A percentile compares a stretch with the other conserved stretches of the same genome.
phyloP scores from a whole-genome alignment of 768 basidiomycete species.

The Hortiboletus campestris region DNA sequence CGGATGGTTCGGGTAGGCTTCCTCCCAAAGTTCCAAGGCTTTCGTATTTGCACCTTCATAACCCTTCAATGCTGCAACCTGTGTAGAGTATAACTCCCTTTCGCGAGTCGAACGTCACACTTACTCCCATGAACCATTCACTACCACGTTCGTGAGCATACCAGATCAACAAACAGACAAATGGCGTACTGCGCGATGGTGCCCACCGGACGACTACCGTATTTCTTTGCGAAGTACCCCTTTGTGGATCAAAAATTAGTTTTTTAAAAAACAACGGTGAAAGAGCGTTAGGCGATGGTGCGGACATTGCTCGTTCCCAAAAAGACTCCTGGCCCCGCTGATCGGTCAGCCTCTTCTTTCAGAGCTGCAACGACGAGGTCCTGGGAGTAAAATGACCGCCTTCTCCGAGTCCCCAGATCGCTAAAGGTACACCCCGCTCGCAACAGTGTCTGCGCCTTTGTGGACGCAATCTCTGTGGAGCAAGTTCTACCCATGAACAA shows the following conservation, averaged over 20 bases:
- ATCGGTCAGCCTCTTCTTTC: conserved; percentile 57
- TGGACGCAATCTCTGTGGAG: conserved; percentile 61
- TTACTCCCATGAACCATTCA: conserved; percentile 91
- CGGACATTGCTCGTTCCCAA: conserved; percentile 85
- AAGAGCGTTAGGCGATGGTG: conserved; percentile 12
- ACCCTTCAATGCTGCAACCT: conserved; percentile 83
- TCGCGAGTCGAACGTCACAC: not conserved
- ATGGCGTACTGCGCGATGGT: conserved; percentile 80
- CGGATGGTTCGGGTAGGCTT: conserved; percentile 54
- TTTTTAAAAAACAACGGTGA: not conserved
- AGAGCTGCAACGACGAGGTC: conserved; percentile 74
- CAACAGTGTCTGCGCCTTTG: conserved; percentile 66
- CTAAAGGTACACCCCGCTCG: conserved; percentile 67
- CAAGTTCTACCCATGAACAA: not conserved
- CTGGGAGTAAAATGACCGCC: conserved; percentile 72
- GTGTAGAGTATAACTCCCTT: not conserved
- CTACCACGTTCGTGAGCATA: conserved; percentile 35
- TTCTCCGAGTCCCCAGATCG: conserved; percentile 85
- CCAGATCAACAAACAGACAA: not conserved
- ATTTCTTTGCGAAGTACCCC: conserved; percentile 83
- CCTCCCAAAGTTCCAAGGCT: conserved; percentile 87
- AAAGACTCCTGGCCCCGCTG: conserved; percentile 44
- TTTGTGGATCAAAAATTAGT: conserved; percentile 27
- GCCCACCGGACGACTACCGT: conserved; percentile 64
- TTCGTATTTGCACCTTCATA: conserved; percentile 72